A percentile compares a stretch with the other conserved stretches of the same genome.
Conservation (phyloP, 2,329 filamentous ascomycete genomes). For the Ophiognomonia clavigignenti-juglandacearum region DNA sequence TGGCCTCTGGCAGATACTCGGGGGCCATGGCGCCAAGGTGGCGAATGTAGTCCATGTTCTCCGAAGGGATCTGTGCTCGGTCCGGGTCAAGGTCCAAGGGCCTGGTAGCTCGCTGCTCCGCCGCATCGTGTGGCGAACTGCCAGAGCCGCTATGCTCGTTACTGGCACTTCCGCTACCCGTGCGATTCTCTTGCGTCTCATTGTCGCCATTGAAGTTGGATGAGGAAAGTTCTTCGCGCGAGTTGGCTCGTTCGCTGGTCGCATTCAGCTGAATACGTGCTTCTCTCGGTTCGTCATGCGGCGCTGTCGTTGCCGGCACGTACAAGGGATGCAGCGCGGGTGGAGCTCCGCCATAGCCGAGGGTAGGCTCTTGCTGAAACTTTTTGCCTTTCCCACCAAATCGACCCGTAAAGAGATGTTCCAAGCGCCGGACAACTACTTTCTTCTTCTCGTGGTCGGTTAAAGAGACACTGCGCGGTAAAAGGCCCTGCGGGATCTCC, state of each 20-base stretch:
- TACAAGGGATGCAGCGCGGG: constrained; percentile 8
- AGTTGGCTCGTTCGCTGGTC: constrained; percentile 34
- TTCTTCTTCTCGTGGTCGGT: constrained; percentile 73
- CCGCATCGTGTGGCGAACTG: constrained; percentile 35
- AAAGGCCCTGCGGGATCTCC: constrained; percentile 65
- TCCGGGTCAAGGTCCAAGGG: constrained; percentile 74
- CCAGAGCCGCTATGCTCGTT: constrained; percentile 30
- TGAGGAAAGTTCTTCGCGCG: constrained; percentile 38
- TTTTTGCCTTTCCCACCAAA: constrained; percentile 30
- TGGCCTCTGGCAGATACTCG: constrained; percentile 42
- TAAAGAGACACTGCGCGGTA: constrained; percentile 58
- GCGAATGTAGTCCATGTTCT: constrained; percentile 76
- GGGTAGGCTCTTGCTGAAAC: constrained; percentile 23
- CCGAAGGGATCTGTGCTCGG: constrained; percentile 66
- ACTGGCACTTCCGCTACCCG: constrained; percentile 20
- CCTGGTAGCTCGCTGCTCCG: constrained; percentile 72
- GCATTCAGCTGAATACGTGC: constrained; percentile 39
- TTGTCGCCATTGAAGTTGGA: constrained; percentile 46
- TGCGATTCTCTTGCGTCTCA: constrained; percentile 37
- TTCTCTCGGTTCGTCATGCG: constrained; percentile 37
- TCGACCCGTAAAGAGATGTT: constrained; percentile 78
- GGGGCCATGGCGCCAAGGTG: constrained; percentile 53
- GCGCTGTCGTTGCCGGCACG: constrained; percentile 1
- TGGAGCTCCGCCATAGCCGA: constrained; percentile 8
- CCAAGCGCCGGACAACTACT: constrained; percentile 68